Conservation (phyloP, 169 alveolate species). For the Blepharisma undulans region DNA sequence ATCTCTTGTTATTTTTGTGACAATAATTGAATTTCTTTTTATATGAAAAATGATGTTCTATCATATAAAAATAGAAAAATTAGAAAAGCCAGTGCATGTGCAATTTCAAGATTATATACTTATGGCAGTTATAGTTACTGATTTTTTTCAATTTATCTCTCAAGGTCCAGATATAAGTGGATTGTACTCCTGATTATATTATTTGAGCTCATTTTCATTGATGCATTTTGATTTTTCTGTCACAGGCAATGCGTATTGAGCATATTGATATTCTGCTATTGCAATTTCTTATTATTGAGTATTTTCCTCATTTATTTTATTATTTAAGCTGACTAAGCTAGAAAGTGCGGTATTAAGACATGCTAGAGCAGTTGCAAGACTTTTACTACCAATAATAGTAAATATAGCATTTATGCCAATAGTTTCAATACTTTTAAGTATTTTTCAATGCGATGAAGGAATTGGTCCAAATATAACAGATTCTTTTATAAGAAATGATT, state of each 20-base stretch:
- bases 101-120: not conserved
- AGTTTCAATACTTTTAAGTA: not conserved
- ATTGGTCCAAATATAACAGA: not conserved
- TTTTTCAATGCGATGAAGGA: constrained; percentile 1
- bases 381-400: not conserved
- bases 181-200: no score
- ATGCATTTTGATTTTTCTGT: no score
- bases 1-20: not conserved
- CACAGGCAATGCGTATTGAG: no score
- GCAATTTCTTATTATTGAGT: no score
- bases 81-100: not conserved
- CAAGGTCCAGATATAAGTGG: not conserved
- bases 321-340: no score
- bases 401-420: not conserved
- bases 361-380: no score
- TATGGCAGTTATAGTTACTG: not conserved
- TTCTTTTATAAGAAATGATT: not conserved
- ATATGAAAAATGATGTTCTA: no score
- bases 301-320: no score
- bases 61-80: not conserved
- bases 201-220: no score
- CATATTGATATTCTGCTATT: no score
- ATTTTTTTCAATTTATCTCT: not conserved
- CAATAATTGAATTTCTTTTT: not conserved
- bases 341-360: no score